Base-by-base conservation (phyloP, 2,329 filamentous ascomycete species). In the Xylariaceae sp. region DNA sequence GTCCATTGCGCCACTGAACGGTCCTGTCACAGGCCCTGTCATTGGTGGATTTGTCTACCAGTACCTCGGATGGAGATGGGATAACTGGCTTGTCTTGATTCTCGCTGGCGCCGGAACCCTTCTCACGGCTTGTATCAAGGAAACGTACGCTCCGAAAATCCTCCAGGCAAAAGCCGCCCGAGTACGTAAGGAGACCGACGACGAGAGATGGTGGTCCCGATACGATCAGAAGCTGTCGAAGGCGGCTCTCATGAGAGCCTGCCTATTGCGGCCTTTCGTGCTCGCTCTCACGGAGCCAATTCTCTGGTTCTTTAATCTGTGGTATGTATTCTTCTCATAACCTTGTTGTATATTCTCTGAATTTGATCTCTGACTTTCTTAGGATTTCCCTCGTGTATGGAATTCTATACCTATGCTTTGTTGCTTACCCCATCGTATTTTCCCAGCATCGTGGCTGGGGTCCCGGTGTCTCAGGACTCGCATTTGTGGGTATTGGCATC, bases 341-440 rank as follows among this genome's bases (percentile, higher is more conserved):
- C 26, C 0, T 14, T 51, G 7, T 5, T 29, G 12, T 19, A 10
- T 20, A 16, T 18, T 14, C 7, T 40, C 23, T 44, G 3, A 20
- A 60, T 19, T 44, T 20, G 32, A 23, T 16, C 20, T 54, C 41
- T 54, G 12, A 58, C 46, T n/a, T 21, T 18, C 7, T 44, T 43
- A 89, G 87, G 76, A 89, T 93, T 70, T 93, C 89, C 0, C 77
- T 96, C 40, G 85, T 96, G 37, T 96, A 96, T 71, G 90, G 87
- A 18, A 91, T 96, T 41, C 79, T 97, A 1, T 95, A 95, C 68
- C 85, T 96, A 29, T 96, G 91, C 74, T 96, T 96, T 75, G 88
- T 96, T 16, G 91, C 90, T 12, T 96, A 96, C 71, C 92, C 92
- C 0, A 89, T 96, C 56, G 89, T 96, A 55, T 96, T 95, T 73